phyloP scores from a whole-genome alignment of 345 rosid genomes.

The Euphorbia tirucalli region DNA sequence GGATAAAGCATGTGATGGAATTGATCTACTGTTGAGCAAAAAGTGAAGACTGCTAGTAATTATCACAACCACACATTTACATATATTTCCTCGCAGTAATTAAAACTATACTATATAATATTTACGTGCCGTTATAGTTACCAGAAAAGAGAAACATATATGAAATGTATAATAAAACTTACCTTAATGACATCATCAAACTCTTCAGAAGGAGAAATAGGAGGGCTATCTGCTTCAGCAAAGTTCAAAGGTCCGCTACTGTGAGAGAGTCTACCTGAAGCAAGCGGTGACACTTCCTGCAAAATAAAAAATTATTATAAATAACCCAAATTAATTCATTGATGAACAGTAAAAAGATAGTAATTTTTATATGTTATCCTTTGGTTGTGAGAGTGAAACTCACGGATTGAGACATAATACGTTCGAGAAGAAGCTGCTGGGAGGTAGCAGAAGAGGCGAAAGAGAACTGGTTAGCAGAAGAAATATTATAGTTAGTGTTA shows the following conservation, averaged over 20 bases:
- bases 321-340: no score
- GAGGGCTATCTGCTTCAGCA: slow-evolving; percentile 71
- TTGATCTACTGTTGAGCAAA: background rate
- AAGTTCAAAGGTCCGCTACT: slow-evolving; percentile 84
- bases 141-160: no score
- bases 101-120: no score
- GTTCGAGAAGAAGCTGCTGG: slow-evolving; percentile 92
- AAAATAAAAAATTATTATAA: no score
- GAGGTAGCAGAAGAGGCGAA: slow-evolving; percentile 73
- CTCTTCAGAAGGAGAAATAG: slow-evolving; percentile 82
- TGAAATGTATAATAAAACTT: no score
- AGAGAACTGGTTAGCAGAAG: slow-evolving; percentile 46
- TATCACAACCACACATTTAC: no score
- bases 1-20: slow-evolving; percentile 9
- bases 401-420: slow-evolving; percentile 94
- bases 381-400: no score
- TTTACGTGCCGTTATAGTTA: no score
- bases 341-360: no score
- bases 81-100: no score
- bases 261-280: slow-evolving; percentile 93
- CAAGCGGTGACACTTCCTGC: slow-evolving; percentile 90
- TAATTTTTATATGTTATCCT: no score
- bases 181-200: slow-evolving; percentile 94
- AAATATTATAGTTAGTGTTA: background rate
- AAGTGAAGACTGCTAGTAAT: no score